A percentile compares a stretch with the other conserved stretches of the same genome.
These are phyloP conservation scores for Pichia paraexigua DNA, from an alignment of 805 yeast genomes.

Conservation along the genomic window DNA sequence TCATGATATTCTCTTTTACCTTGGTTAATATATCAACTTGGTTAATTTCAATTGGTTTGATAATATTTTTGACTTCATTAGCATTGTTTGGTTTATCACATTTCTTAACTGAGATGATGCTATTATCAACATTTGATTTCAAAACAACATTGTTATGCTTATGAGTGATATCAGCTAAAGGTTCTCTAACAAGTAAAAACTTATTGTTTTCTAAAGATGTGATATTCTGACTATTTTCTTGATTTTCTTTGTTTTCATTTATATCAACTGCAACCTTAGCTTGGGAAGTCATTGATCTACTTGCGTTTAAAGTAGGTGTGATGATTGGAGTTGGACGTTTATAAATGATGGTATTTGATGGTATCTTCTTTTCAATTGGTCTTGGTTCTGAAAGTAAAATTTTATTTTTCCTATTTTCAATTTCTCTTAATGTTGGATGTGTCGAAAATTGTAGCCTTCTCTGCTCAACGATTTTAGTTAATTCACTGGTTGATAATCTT, in stretches of 20 bases:
- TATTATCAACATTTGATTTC: background rate
- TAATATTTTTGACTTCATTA: background rate
- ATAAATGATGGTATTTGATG: slow-evolving; percentile 11
- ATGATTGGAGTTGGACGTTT: slow-evolving; percentile 7
- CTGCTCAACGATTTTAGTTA: slow-evolving; percentile 3
- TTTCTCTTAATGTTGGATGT: slow-evolving; percentile 8
- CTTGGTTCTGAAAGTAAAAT: slow-evolving; percentile 1
- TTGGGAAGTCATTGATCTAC: background rate
- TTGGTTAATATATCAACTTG: background rate
- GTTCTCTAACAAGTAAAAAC: background rate
- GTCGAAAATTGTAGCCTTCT: slow-evolving; percentile 6
- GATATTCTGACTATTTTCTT: background rate
- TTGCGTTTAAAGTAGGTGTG: background rate
- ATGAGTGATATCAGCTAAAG: background rate
- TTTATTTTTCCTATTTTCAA: background rate
- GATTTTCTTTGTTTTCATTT: background rate
- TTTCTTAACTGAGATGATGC: background rate
- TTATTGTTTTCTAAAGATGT: background rate
- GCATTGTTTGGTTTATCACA: background rate
- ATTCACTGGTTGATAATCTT: slow-evolving; percentile 2
- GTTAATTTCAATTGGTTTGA: background rate
- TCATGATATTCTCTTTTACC: background rate
- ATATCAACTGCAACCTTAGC: background rate
- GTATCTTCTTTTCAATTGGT: slow-evolving; percentile 8
- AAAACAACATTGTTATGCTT: background rate